Conservation (phyloP, 805 yeast species). For the Wickerhamiella cacticola region DNA sequence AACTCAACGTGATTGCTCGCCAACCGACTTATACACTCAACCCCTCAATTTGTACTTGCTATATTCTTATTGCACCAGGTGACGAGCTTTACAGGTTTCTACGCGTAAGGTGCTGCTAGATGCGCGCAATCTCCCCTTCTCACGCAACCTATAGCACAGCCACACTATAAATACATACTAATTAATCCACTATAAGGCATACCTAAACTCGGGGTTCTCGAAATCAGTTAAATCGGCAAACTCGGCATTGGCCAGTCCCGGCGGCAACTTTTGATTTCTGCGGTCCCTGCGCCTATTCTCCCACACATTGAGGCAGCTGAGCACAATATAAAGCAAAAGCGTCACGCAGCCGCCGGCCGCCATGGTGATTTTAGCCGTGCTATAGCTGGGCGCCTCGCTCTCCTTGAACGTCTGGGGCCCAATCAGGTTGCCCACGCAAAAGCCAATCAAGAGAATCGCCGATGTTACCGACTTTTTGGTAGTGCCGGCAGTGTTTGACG, state of each 20-base stretch:
- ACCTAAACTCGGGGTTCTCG: slow-evolving; percentile 43
- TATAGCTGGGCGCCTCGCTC: slow-evolving; percentile 45
- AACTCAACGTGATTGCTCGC: no score
- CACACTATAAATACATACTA: no score
- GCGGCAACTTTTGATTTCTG: slow-evolving; percentile 4
- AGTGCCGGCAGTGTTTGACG: slow-evolving; percentile 53
- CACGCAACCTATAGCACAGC: no score
- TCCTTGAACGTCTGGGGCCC: slow-evolving; percentile 62
- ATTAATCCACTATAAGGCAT: slow-evolving; percentile 20
- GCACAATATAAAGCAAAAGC: slow-evolving; percentile 23
- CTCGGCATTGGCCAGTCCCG: slow-evolving; percentile 6
- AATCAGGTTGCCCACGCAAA: slow-evolving; percentile 54
- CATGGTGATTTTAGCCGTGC: slow-evolving; percentile 45
- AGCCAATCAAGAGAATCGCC: slow-evolving; percentile 49
- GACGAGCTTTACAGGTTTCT: no score
- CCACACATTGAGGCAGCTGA: slow-evolving; percentile 19
- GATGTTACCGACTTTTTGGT: slow-evolving; percentile 56
- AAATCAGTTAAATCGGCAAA: slow-evolving; percentile 42
- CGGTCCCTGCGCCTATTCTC: slow-evolving; percentile 14
- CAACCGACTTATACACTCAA: no score
- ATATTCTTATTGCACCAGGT: no score
- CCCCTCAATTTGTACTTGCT: no score
- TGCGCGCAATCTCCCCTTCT: no score
- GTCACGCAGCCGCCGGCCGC: slow-evolving; percentile 39
- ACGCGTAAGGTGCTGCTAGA: no score